A percentile compares a stretch with the other conserved stretches of the same genome.
Conservation (phyloP, 108 stramenopile genomes). For the Nitzschia palea region DNA sequence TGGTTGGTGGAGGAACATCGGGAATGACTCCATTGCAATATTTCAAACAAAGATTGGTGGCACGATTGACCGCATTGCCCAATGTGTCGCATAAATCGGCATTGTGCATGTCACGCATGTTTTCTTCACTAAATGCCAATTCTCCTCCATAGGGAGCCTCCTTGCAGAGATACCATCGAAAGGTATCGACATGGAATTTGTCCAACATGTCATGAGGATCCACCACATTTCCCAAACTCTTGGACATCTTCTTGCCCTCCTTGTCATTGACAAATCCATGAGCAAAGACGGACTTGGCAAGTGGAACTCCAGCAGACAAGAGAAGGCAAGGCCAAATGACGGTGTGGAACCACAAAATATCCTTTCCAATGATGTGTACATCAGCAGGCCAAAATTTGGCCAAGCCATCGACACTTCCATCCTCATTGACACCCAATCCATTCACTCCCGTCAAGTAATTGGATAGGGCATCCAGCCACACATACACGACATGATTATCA, state of each 20-base stretch:
- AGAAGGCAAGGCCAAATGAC: constrained; percentile 99
- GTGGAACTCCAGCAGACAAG: constrained; percentile 90
- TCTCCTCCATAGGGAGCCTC: constrained; percentile 95
- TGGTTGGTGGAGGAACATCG: constrained; percentile 40
- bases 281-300: constrained; percentile 93
- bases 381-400: constrained; percentile 92
- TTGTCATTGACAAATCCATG: constrained; percentile 97
- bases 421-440: constrained; percentile 67
- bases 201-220: constrained; percentile 95
- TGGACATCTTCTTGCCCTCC: constrained; percentile 99
- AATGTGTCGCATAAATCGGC: constrained; percentile 93
- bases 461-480: constrained; percentile 98
- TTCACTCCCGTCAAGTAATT: constrained; percentile 96
- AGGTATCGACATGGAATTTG: constrained; percentile 89
- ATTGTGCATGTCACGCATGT: constrained; percentile 93
- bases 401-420: constrained; percentile 46
- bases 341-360: constrained; percentile 98
- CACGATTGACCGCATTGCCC: constrained; percentile 97
- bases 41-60: constrained; percentile 84
- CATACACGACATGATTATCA: constrained; percentile 96
- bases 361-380: constrained; percentile 98
- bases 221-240: constrained; percentile 96
- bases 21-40: constrained; percentile 89
- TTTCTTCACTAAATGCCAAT: constrained; percentile 81
- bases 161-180: constrained; percentile 93